These are phyloP conservation scores for Rhazya stricta DNA, from an alignment of 257 asterid genomes.

Conservation along the genomic window DNA sequence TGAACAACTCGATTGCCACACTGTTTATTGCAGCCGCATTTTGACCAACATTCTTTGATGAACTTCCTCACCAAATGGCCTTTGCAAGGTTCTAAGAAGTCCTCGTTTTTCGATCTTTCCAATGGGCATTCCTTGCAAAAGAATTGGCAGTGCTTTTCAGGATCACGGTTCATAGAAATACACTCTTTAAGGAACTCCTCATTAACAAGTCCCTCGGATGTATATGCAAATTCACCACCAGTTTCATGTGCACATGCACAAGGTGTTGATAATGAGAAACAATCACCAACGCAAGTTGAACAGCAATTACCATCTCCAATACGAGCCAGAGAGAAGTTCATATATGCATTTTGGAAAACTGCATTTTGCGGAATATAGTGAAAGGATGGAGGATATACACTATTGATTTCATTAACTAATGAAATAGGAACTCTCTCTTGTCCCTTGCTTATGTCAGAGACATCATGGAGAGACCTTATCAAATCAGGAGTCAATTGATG, in stretches of 20 bases:
- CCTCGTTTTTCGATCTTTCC: constrained; percentile 65
- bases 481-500: constrained; percentile 33
- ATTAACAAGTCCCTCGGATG: constrained; percentile 67
- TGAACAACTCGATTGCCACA: constrained; percentile 98
- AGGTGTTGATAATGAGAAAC: constrained; percentile 51
- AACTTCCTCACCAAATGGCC: constrained; percentile 85
- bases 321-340: constrained; percentile 68
- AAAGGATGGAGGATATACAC: constrained; percentile 58
- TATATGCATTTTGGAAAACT: constrained; percentile 60
- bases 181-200: constrained; percentile 68
- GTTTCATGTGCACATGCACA: constrained; percentile 80
- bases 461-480: constrained; percentile 28
- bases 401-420: constrained; percentile 58
- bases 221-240: constrained; percentile 82
- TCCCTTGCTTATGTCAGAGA: constrained; percentile 74
- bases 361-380: constrained; percentile 70
- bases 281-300: constrained; percentile 66
- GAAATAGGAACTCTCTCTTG: constrained; percentile 63
- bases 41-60: constrained; percentile 92
- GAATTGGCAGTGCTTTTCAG: constrained; percentile 54
- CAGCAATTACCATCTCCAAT: constrained; percentile 59
- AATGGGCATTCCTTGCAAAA: constrained; percentile 81
- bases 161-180: constrained; percentile 73
- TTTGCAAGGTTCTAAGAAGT: constrained; percentile 61
- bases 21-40: constrained; percentile 76